These are phyloP conservation scores for Aspergillus intermedius DNA, from an alignment of 2,329 filamentous ascomycete species.

Conservation along the genomic window DNA sequence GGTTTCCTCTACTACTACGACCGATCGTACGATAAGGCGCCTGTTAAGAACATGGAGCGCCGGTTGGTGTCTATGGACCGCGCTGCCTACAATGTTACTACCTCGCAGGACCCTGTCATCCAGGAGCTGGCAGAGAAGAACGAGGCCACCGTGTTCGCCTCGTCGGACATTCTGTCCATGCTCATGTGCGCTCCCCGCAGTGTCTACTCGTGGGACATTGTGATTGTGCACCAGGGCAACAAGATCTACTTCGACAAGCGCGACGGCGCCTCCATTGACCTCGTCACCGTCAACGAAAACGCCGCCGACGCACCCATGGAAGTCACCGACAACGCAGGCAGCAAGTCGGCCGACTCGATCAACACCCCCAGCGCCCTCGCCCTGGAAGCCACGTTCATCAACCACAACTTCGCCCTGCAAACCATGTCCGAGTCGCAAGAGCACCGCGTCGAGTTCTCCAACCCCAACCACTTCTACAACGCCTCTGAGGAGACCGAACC, in stretches of 20 bases:
- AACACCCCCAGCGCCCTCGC: constrained; percentile 92
- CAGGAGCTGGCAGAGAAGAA: constrained; percentile 94
- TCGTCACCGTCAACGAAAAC: constrained; percentile 99
- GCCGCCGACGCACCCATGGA: constrained; percentile 91
- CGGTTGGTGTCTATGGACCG: constrained; percentile 86
- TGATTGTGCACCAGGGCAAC: constrained; percentile 86
- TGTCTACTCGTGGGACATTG: constrained; percentile 96
- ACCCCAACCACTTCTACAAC: constrained; percentile 98
- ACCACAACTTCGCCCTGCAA: constrained; percentile 98
- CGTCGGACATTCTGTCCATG: constrained; percentile 96
- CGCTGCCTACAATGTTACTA: constrained; percentile 96
- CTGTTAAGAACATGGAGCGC: constrained; percentile 80
- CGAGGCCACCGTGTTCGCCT: constrained; percentile 94
- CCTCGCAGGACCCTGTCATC: constrained; percentile 90
- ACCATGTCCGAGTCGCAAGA: constrained; percentile 76
- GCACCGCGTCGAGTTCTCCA: constrained; percentile 72
- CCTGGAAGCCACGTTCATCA: constrained; percentile 98
- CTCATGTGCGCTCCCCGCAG: constrained; percentile 97
- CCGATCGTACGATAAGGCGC: constrained; percentile 86
- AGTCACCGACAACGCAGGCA: constrained; percentile 60
- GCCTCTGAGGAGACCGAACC: constrained; percentile 86
- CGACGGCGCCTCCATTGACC: constrained; percentile 86
- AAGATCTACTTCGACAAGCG: constrained; percentile 99
- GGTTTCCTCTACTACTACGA: constrained; percentile 99
- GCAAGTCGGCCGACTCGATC: constrained; percentile 69